phyloP scores from a whole-genome alignment of 208 protist genomes.

The Leptomonas seymouri region DNA sequence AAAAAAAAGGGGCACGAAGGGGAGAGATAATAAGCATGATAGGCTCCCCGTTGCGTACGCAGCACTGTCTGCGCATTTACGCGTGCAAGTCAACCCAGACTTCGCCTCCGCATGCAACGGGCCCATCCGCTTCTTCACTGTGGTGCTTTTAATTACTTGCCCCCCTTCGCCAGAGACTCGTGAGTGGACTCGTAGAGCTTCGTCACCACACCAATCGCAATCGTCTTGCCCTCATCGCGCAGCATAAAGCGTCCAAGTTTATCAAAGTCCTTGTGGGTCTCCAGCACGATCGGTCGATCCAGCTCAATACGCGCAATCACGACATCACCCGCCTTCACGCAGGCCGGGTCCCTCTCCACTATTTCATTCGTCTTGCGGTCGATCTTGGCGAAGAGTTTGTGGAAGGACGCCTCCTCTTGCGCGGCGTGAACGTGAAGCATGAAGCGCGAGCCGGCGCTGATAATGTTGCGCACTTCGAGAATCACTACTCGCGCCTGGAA shows the following conservation, averaged over 20 bases:
- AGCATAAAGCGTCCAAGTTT: conserved; percentile 97
- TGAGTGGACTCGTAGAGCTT: conserved; percentile 87
- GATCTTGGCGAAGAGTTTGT: conserved; percentile 91
- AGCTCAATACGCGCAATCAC: conserved; percentile 93
- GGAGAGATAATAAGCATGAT: no score
- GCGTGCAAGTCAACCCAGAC: no score
- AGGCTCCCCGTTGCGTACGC: no score
- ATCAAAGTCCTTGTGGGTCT: conserved; percentile 94
- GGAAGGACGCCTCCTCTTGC: conserved; percentile 92
- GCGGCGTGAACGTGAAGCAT: conserved; percentile 96
- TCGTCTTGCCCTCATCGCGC: conserved; percentile 94
- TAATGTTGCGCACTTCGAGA: conserved; percentile 95
- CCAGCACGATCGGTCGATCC: conserved; percentile 87
- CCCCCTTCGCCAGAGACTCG: conserved; percentile 64
- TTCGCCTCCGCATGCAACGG: no score
- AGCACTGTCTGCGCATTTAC: no score
- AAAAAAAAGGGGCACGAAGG: no score
- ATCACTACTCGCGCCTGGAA: conserved; percentile 96
- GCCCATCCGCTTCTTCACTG: not conserved
- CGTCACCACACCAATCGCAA: conserved; percentile 90
- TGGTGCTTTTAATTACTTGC: conserved; percentile 8
- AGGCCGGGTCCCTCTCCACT: conserved; percentile 93
- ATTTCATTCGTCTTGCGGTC: conserved; percentile 94
- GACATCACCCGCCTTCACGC: conserved; percentile 92
- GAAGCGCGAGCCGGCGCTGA: conserved; percentile 93